Base-by-base conservation (phyloP, 2,329 filamentous ascomycete genomes). In the Pseudogymnoascus sp. region DNA sequence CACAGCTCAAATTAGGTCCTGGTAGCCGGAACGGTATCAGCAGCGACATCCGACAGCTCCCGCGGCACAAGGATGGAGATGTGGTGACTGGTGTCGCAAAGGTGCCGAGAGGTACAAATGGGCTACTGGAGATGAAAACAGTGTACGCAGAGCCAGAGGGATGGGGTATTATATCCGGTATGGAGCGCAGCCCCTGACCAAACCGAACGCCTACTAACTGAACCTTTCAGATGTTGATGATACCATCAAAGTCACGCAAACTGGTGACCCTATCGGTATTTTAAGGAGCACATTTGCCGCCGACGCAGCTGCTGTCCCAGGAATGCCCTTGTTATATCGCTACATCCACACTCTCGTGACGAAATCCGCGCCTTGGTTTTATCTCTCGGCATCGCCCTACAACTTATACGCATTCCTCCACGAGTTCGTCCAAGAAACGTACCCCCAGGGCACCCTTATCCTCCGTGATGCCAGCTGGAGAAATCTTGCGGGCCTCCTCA, bases 381-480 rank as follows among this genome's bases (percentile, higher is more conserved):
- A 97, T 74, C 82, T 97, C 54, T 95, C 90, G 0, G 92, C 93
- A 0, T 96, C 92, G 0, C 93, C 93, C 0, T 97, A 97, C 78
- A 96, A 95, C 68, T 82, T 97, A 8, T 97, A 97, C 70, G 88
- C 90, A 0, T 94, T 97, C 74, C 81, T 97, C 22, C 86, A 82
- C 61, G 73, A 80, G 0, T 97, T 97, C 75, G 80, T 91, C 36
- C 76, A 86, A 60, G 72, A 79, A 1, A 76, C 88, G 73, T 97
- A 87, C 8, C 89, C 88, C 0, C 81, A 81, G 2, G 93, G 93
- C 9, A 90, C 90, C 22, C 81, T 97, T 64, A 84, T 97, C 36
- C 81, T 97, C 6, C 87, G 93, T 38, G 91, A 97, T 69, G 86
- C 88, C 7, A 90, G 86, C 61, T 96, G 90, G 89, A 87, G 90